Conservation (phyloP, 352 stramenopile genomes). For the Hyaloperonospora brassicae region DNA sequence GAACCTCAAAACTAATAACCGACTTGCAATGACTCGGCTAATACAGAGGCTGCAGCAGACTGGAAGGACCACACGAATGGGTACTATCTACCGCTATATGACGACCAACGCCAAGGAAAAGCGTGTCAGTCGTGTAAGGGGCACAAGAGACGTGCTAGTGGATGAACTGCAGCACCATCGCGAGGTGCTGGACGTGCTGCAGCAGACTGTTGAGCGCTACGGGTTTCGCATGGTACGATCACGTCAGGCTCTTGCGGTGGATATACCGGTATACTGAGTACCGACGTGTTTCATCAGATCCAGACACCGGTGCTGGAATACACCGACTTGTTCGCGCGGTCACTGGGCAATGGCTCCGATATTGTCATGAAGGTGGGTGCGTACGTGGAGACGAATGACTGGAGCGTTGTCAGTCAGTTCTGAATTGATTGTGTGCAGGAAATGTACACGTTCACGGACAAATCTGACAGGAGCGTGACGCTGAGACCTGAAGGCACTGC, state of each 20-base stretch:
- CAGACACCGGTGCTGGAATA: slow-evolving; percentile 84
- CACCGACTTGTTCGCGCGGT: slow-evolving; percentile 76
- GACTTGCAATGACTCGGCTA: too few species aligned
- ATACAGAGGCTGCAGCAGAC: slow-evolving; percentile 9
- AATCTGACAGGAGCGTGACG: slow-evolving; percentile 81
- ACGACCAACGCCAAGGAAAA: slow-evolving; percentile 22
- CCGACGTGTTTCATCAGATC: slow-evolving; percentile 31
- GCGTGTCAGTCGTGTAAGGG: slow-evolving; percentile 50
- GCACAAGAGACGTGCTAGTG: slow-evolving; percentile 62
- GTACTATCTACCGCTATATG: slow-evolving; percentile 20
- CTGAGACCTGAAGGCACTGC: slow-evolving; percentile 80
- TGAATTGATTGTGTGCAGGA: slow-evolving; percentile 35
- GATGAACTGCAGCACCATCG: slow-evolving; percentile 59
- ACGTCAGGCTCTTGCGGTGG: neutral
- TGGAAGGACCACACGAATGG: neutral
- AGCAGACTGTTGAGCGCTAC: slow-evolving; percentile 55
- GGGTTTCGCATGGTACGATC: slow-evolving; percentile 59
- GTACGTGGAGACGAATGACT: neutral
- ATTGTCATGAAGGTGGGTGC: slow-evolving; percentile 78
- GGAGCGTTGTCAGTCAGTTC: neutral
- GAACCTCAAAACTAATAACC: neutral
- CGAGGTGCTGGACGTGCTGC: slow-evolving; percentile 47
- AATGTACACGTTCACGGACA: slow-evolving; percentile 87
- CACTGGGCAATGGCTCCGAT: slow-evolving; percentile 74
- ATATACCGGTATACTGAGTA: neutral